Evolutionary conservation across 164 flowering plant genomes (phyloP), one percentile per base, ranked within the genome.

Genomic region (Cinnamomum chago): DNA sequence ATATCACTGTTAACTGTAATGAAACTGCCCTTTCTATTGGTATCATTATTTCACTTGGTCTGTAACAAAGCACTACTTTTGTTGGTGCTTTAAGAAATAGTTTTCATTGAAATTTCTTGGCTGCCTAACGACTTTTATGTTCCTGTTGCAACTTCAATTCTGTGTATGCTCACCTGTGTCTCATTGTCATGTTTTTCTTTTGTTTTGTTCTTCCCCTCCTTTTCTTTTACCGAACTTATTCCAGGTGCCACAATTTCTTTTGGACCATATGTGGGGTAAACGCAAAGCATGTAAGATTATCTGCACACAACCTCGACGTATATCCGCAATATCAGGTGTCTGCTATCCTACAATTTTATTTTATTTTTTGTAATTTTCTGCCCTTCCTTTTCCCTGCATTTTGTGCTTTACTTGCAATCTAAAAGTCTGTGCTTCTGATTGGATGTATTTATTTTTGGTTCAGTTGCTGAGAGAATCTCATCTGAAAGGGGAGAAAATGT

Each of bases 241-340:
- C 86, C 86, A 96, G 99, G 98, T 96, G 35, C 99, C 99, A 50
- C 99, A 96, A 76, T 92, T 75, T 87, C 81, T 94, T 77, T 80
- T 94, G 84, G 99, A 96, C 67, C 62, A 89, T 70, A 86, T 84
- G 86, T 96, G 99, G 99, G 79, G 86, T 58, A 89, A 87, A 83
- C 88, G 94, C 18, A 81, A 89, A 81, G 65, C 88, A 1, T 94
- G 99, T 83, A 96, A 92, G 83, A 84, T 96, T 73, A 82, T 96
- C 17, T 96, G 99, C 70, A 90, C 98, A 50, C 99, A 96, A 82
- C 99, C 99, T 75, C 85, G 99, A 51, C 89, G 99, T 72, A 92
- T 96, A 79, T 96, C 99, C 58, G 98, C 98, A 60, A 88, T 75
- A 62, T 92, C 99, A 87, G 99, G 99, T 91, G 71, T 55, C 23